Evolutionary conservation across 352 stramenopile genomes (phyloP).

Genomic region (Globisporangium nunn): DNA sequence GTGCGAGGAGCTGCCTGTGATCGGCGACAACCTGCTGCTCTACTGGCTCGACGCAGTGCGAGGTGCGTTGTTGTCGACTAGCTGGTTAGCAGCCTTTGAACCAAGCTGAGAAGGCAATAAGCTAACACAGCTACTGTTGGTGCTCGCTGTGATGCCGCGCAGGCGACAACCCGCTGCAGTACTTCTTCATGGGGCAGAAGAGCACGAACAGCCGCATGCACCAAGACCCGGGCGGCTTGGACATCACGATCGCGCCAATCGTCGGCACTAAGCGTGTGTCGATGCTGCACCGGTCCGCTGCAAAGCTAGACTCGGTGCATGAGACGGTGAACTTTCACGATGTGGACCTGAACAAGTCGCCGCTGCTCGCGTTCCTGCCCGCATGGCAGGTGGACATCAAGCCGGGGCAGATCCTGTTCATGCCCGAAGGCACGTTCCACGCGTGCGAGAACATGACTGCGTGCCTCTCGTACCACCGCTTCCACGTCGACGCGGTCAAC

Average conservation of each 20-base stretch:
- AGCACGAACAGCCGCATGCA: conserved; percentile 89
- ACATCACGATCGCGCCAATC: conserved; percentile 92
- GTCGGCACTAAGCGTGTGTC: conserved; percentile 74
- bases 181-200: conserved; percentile 92
- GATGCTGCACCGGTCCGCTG: conserved; percentile 63
- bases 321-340: conserved; percentile 76
- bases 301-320: conserved; percentile 83
- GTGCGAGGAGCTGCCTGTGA: conserved; percentile 81
- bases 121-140: too few relatives aligned
- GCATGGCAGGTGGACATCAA: conserved; percentile 85
- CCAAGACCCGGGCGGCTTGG: conserved; percentile 85
- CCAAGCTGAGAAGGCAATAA: too few relatives aligned
- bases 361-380: conserved; percentile 83
- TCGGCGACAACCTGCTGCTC: conserved; percentile 89
- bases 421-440: conserved; percentile 92
- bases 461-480: conserved; percentile 91
- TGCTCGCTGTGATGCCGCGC: neutral
- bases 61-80: conserved; percentile 7
- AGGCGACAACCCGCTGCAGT: conserved; percentile 89
- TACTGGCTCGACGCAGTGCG: conserved; percentile 89
- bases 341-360: conserved; percentile 80
- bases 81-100: too few relatives aligned
- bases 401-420: conserved; percentile 91
- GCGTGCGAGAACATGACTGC: conserved; percentile 90
- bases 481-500: conserved; percentile 92